These are phyloP conservation scores for Pseudocercospora crystallina DNA, from an alignment of 2,329 filamentous ascomycete genomes.

Conservation along the genomic window DNA sequence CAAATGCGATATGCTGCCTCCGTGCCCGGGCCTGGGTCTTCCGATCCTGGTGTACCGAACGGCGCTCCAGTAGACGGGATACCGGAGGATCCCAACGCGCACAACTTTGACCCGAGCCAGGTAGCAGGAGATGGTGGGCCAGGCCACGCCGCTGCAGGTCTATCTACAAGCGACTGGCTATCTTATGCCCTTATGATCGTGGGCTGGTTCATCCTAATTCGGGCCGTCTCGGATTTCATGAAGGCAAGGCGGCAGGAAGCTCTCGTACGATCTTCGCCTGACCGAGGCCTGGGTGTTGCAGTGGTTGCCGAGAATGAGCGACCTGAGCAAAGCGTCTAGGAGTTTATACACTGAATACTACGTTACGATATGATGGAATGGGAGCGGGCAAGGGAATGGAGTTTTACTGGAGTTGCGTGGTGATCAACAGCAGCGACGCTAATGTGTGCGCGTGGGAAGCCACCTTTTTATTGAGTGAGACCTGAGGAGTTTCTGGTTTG, in stretches of 20 bases:
- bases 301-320: conserved; percentile 84
- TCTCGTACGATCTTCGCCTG: conserved; percentile 87
- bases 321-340: conserved; percentile 60
- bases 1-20: conserved; percentile 69
- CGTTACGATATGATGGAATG: neutral
- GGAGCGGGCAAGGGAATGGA: neutral
- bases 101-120: conserved; percentile 77
- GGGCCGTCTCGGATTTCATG: conserved; percentile 88
- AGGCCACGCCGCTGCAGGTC: conserved; percentile 45
- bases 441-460: too few species aligned
- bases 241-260: conserved; percentile 87
- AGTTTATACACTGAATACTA: neutral
- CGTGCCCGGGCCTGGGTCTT: conserved; percentile 24
- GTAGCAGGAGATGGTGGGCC: conserved; percentile 49
- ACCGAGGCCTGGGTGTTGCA: conserved; percentile 78
- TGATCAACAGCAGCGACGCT: neutral
- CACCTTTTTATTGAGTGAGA: neutral
- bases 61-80: conserved; percentile 43
- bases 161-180: conserved; percentile 80
- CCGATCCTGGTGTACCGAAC: conserved; percentile 21
- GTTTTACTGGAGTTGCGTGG: neutral
- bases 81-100: conserved; percentile 83
- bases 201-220: conserved; percentile 96
- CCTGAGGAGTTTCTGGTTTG: neutral
- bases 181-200: conserved; percentile 94